A percentile compares a stretch with the other conserved stretches of the same genome.
Conservation (phyloP, 768 basidiomycete species). For the Suillus hirtellus region DNA sequence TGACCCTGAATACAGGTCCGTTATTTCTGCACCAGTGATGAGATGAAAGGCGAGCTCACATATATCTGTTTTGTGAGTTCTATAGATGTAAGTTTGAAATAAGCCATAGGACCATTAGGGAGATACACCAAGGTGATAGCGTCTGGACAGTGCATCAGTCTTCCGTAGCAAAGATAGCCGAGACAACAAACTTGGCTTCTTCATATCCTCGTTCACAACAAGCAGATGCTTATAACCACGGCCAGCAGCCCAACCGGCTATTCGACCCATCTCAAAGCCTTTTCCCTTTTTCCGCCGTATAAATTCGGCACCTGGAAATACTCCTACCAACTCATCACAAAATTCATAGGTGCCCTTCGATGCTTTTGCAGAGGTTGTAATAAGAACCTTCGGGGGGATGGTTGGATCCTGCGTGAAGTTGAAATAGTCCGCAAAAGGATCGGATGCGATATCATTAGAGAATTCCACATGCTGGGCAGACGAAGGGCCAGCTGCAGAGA, state of each 20-base stretch:
- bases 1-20: constrained; percentile 61
- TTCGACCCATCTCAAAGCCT: constrained; percentile 86
- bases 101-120: constrained; percentile 90
- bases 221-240: constrained; percentile 86
- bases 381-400: constrained; percentile 81
- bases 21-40: not conserved
- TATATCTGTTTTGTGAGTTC: constrained; percentile 85
- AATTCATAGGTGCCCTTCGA: constrained; percentile 90
- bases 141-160: constrained; percentile 49
- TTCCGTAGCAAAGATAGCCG: not conserved
- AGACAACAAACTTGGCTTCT: constrained; percentile 78
- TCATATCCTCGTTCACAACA: constrained; percentile 95
- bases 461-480: constrained; percentile 54
- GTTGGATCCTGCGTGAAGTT: constrained; percentile 63
- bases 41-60: constrained; percentile 44
- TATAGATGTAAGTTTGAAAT: constrained; percentile 91
- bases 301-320: constrained; percentile 93
- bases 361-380: constrained; percentile 88
- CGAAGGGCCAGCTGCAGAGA: constrained; percentile 38
- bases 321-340: constrained; percentile 84
- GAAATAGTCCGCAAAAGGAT: constrained; percentile 80
- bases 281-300: constrained; percentile 84
- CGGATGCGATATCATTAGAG: constrained; percentile 67
- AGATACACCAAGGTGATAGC: constrained; percentile 91
- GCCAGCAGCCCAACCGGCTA: constrained; percentile 91